Percentiles rank a stretch among this genome's conserved stretches.
These are phyloP conservation scores for Yamagishiella unicocca DNA, from an alignment of 139 green algal species.

Conservation along the genomic window DNA sequence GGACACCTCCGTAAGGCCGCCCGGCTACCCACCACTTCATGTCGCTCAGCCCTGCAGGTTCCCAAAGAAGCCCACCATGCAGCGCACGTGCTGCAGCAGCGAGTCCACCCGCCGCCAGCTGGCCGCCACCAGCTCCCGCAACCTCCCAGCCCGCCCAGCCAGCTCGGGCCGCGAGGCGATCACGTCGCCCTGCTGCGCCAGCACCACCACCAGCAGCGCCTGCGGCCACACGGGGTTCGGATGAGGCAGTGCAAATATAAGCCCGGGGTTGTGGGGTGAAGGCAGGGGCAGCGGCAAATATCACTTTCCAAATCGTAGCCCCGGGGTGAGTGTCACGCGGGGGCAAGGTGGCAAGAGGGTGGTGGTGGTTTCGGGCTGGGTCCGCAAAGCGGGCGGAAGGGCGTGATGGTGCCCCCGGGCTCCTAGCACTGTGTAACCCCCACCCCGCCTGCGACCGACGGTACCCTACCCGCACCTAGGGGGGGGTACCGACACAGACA, in stretches of 20 bases:
- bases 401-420: too few species aligned
- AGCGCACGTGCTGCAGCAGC: slow-evolving; percentile 76
- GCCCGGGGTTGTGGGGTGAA: neutral
- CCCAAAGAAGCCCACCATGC: slow-evolving; percentile 84
- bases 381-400: too few species aligned
- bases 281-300: neutral
- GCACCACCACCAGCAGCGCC: slow-evolving; percentile 3
- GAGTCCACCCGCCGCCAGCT: slow-evolving; percentile 79
- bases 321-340: too few species aligned
- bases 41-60: slow-evolving; percentile 66
- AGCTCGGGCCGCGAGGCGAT: slow-evolving; percentile 71
- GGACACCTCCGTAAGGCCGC: too few species aligned
- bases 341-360: too few species aligned
- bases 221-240: neutral
- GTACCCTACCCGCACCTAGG: too few species aligned
- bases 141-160: slow-evolving; percentile 12
- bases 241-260: neutral
- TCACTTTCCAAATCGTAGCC: too few species aligned
- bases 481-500: too few species aligned
- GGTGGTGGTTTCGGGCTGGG: too few species aligned
- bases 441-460: too few species aligned
- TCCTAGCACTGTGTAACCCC: too few species aligned
- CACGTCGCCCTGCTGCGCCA: slow-evolving; percentile 72
- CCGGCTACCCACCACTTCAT: too few species aligned
- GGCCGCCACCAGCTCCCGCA: slow-evolving; percentile 60